phyloP scores from a whole-genome alignment of 805 yeast species.

The Candida krabiensis region DNA sequence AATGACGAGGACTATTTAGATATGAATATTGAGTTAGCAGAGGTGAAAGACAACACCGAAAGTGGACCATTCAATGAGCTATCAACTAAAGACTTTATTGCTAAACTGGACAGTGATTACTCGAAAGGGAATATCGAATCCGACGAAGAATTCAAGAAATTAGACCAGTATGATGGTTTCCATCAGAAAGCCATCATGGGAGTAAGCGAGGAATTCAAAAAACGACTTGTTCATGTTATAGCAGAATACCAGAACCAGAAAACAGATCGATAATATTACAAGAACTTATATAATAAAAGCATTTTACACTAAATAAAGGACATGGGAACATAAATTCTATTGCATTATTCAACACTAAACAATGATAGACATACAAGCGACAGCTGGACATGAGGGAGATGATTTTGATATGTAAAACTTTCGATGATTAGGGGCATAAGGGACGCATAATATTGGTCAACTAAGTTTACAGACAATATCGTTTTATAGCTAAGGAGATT shows the following conservation, averaged over 20 bases:
- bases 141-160: slow-evolving; percentile 17
- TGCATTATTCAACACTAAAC: no score
- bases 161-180: slow-evolving; percentile 26
- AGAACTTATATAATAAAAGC: neutral
- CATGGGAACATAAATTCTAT: no score
- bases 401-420: no score
- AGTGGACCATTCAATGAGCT: slow-evolving; percentile 11
- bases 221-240: slow-evolving; percentile 9
- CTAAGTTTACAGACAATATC: no score
- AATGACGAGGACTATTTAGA: slow-evolving; percentile 43
- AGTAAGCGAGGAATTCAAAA: slow-evolving; percentile 19
- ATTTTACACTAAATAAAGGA: no score
- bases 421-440: no score
- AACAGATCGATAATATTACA: neutral
- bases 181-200: slow-evolving; percentile 17
- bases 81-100: slow-evolving; percentile 15
- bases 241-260: slow-evolving; percentile 3
- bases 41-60: slow-evolving; percentile 8
- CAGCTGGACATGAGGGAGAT: no score
- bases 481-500: neutral
- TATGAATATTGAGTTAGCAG: slow-evolving; percentile 36
- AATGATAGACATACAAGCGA: no score
- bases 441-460: no score
- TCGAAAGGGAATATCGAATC: slow-evolving; percentile 9
- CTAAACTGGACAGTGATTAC: slow-evolving; percentile 11